A percentile compares a stretch with the other conserved stretches of the same genome.
These are phyloP conservation scores for Graphilbum ipis-grandicollis DNA, from an alignment of 2,329 filamentous ascomycete genomes.

Conservation along the genomic window DNA sequence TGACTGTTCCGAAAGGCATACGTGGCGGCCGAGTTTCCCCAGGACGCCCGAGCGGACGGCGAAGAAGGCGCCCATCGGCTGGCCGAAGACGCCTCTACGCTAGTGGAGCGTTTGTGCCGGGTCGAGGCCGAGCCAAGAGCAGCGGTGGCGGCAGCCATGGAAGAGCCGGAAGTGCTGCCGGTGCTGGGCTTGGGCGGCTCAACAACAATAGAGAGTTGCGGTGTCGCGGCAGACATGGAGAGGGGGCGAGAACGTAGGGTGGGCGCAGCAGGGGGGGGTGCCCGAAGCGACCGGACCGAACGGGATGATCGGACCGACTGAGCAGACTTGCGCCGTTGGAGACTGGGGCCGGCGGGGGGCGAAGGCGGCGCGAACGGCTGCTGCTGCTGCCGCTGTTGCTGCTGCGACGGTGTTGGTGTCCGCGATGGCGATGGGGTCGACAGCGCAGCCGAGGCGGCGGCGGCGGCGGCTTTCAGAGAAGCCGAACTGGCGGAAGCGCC, in stretches of 20 bases:
- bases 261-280: no score
- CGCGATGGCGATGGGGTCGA: conserved; percentile 2
- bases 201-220: no score
- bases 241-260: no score
- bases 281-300: no score
- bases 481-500: conserved; percentile 1
- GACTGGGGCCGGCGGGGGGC: no score
- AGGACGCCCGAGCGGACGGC: conserved; percentile 40
- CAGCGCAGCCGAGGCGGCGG: conserved; percentile 6
- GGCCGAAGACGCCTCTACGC: conserved; percentile 8
- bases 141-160: conserved; percentile 59
- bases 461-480: conserved; percentile 7
- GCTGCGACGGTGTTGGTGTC: not conserved
- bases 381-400: no score
- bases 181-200: no score
- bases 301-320: no score
- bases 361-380: not conserved
- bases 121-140: conserved; percentile 9
- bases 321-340: no score
- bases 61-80: conserved; percentile 18
- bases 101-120: conserved; percentile 26
- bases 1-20: conserved; percentile 21
- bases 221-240: no score
- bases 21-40: conserved; percentile 53
- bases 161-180: conserved; percentile 40